Conservation (phyloP, 1,139 yeast species). For the Taphrina communis region DNA sequence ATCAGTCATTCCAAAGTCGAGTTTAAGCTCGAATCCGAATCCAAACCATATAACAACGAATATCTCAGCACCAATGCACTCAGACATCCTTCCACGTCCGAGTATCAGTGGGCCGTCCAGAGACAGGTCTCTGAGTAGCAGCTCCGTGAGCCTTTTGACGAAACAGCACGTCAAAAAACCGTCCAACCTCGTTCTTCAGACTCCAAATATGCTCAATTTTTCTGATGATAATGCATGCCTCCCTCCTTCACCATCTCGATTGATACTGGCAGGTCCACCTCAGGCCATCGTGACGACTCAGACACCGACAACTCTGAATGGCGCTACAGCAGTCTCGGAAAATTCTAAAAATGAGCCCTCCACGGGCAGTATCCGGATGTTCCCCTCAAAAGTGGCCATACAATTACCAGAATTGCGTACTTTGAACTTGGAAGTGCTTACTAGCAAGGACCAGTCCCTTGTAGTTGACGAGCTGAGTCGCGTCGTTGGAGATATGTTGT, state of each 20-base stretch:
- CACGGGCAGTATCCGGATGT: not conserved
- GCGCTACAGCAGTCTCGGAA: not conserved
- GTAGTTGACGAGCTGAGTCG: slow-evolving; percentile 32
- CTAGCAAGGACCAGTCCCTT: slow-evolving; percentile 14
- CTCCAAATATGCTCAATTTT: slow-evolving; percentile 1
- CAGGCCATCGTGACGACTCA: not conserved
- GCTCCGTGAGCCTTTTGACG: not conserved
- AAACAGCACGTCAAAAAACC: slow-evolving; percentile 28
- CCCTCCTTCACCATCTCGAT: slow-evolving; percentile 30
- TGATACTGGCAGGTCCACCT: not conserved
- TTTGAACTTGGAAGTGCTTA: slow-evolving; percentile 25
- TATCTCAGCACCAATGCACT: slow-evolving; percentile 5
- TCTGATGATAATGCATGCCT: slow-evolving; percentile 6
- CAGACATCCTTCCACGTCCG: slow-evolving; percentile 36
- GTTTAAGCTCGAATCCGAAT: slow-evolving; percentile 4
- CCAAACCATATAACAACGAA: not conserved
- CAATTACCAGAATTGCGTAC: slow-evolving; percentile 17
- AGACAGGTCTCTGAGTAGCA: slow-evolving; percentile 16
- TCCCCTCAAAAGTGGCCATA: slow-evolving; percentile 14
- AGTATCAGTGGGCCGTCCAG: slow-evolving; percentile 2
- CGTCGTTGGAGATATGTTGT: slow-evolving; percentile 28
- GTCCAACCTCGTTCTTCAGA: slow-evolving; percentile 20
- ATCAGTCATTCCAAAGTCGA: not conserved
- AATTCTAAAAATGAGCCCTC: not conserved
- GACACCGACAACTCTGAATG: not conserved